phyloP scores from a whole-genome alignment of 23 red algal species.

The Chondrus crispus region DNA sequence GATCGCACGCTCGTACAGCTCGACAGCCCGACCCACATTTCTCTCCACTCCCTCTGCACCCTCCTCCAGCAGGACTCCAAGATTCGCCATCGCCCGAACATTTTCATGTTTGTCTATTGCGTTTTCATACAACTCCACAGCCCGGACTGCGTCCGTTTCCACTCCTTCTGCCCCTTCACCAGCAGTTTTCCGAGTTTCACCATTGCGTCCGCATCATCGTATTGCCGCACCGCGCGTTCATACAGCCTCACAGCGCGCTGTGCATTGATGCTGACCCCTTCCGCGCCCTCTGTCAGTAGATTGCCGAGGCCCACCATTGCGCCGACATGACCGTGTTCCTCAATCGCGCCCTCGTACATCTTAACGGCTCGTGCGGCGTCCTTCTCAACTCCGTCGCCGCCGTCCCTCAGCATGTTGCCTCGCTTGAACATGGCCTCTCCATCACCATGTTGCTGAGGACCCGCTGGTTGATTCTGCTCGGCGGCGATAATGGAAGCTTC shows the following conservation, averaged over 20 bases:
- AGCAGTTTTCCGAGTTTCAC: not conserved
- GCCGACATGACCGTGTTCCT: not conserved
- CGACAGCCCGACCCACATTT: not conserved
- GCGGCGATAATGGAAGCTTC: too few species aligned
- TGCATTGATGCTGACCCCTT: not conserved
- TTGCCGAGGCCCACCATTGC: slow-evolving; percentile 8
- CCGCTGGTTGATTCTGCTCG: too few species aligned
- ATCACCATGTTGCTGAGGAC: too few species aligned
- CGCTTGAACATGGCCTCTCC: slow-evolving; percentile 1
- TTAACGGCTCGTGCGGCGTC: not conserved
- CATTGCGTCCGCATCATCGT: not conserved
- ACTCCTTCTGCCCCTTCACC: not conserved
- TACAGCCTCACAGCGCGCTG: not conserved
- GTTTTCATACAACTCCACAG: not conserved
- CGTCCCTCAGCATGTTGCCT: not conserved
- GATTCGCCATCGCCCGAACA: not conserved
- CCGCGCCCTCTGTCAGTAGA: not conserved
- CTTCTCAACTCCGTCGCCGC: not conserved
- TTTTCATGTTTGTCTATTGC: not conserved
- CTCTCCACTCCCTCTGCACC: not conserved
- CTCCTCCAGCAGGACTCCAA: not conserved
- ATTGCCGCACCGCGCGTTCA: not conserved
- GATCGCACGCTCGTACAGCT: slow-evolving; percentile 4
- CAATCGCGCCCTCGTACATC: slow-evolving; percentile 8
- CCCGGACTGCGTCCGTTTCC: not conserved